phyloP scores from a whole-genome alignment of 2,329 filamentous ascomycete species.

The Penicillium sp. region DNA sequence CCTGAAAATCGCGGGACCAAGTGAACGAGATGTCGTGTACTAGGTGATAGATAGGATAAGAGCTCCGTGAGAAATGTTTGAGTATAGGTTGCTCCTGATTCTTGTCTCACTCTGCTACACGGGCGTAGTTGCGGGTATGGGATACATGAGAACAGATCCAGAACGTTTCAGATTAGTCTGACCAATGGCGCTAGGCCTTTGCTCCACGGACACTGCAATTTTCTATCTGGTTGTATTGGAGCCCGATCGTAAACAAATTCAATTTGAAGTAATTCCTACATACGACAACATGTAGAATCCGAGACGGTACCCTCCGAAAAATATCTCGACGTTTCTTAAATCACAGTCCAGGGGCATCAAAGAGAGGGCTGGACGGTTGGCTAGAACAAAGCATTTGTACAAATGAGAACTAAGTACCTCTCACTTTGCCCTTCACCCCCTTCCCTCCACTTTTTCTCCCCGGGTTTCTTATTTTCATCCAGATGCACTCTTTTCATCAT shows the following conservation, averaged over 20 bases:
- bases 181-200: not conserved
- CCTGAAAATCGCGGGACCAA: not conserved
- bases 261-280: not conserved
- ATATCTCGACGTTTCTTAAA: too few relatives aligned
- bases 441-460: not conserved
- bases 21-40: not conserved
- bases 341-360: not conserved
- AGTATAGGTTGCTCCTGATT: too few relatives aligned
- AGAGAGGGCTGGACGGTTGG: not conserved
- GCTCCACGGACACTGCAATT: not conserved
- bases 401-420: too few relatives aligned
- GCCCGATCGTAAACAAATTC: not conserved
- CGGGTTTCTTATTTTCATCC: not conserved
- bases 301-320: not conserved
- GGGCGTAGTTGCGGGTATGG: not conserved
- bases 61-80: too few relatives aligned
- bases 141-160: not conserved
- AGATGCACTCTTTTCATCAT: not conserved
- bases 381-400: not conserved
- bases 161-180: not conserved
- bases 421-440: not conserved
- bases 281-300: not conserved
- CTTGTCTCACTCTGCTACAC: not conserved
- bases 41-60: too few relatives aligned
- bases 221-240: not conserved